These are phyloP conservation scores for Cucurbitaria berberidis DNA, from an alignment of 2,329 filamentous ascomycete genomes.

Conservation along the genomic window DNA sequence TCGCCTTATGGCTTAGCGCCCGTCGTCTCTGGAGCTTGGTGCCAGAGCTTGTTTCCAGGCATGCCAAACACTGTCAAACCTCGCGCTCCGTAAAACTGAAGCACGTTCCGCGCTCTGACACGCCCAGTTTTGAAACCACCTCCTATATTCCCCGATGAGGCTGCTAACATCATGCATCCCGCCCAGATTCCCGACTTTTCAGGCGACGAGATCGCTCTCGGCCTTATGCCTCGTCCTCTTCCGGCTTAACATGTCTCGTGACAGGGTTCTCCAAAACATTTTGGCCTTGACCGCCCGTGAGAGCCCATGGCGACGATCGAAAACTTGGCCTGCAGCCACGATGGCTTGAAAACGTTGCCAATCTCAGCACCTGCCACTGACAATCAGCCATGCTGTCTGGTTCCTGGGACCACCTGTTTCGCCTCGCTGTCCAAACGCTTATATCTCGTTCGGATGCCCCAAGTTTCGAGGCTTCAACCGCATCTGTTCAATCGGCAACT, in stretches of 20 bases:
- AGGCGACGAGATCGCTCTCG: constrained; percentile 37
- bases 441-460: constrained; percentile 46
- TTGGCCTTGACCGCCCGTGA: constrained; percentile 36
- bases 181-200: constrained; percentile 26
- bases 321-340: constrained; percentile 43
- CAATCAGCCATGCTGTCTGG: constrained; percentile 45
- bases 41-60: constrained; percentile 47
- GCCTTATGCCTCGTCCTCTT: constrained; percentile 37
- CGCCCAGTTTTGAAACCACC: constrained; percentile 50
- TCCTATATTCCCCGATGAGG: constrained; percentile 37
- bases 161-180: constrained; percentile 38
- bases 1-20: constrained; percentile 43
- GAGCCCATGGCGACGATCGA: constrained; percentile 45
- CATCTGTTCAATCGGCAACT: constrained; percentile 48
- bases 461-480: constrained; percentile 47
- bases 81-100: constrained; percentile 44
- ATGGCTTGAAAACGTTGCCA: constrained; percentile 52
- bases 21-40: constrained; percentile 38
- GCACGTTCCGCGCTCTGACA: constrained; percentile 46
- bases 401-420: constrained; percentile 37
- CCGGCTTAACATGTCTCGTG: constrained; percentile 47
- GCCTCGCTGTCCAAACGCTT: constrained; percentile 39
- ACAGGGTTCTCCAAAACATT: constrained; percentile 49
- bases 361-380: constrained; percentile 49
- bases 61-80: constrained; percentile 48